A percentile compares a stretch with the other conserved stretches of the same genome.
Conservation (phyloP, 345 rosid genomes). For the Hypericum perforatum region DNA sequence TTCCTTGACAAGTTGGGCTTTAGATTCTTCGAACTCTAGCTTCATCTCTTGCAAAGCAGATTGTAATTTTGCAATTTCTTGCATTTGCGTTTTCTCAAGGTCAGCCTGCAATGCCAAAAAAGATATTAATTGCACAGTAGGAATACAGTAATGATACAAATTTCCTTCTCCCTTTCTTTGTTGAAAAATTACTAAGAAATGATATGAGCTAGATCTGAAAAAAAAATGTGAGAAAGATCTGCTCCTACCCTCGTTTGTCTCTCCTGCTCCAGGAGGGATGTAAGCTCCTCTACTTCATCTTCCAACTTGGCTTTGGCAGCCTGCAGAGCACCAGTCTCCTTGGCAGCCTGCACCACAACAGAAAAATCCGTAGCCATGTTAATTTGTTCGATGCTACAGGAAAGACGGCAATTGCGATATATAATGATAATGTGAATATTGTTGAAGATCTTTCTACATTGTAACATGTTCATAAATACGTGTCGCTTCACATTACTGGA, state of each 20-base stretch:
- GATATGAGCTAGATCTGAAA: background rate
- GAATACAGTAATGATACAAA: background rate
- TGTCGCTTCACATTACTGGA: too few relatives aligned
- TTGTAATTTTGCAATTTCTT: conserved; percentile 3
- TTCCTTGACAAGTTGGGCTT: conserved; percentile 25
- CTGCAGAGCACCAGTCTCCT: conserved; percentile 10
- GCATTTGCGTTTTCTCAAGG: conserved; percentile 5
- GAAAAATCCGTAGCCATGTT: background rate
- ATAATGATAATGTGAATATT: too few relatives aligned
- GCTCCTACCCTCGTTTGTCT: conserved; percentile 4
- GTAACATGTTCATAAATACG: too few relatives aligned
- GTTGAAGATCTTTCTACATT: too few relatives aligned
- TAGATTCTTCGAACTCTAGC: conserved; percentile 22
- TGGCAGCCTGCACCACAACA: conserved; percentile 7
- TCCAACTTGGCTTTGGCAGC: conserved; percentile 5
- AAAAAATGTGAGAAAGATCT: background rate
- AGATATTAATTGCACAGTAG: background rate
- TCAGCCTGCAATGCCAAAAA: conserved; percentile 1
- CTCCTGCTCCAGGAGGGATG: conserved; percentile 9
- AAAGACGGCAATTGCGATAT: background rate
- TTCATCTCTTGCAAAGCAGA: conserved; percentile 21
- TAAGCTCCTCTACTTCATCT: conserved; percentile 8
- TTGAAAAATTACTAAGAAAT: background rate
- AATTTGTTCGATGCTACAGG: background rate
- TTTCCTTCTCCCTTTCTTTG: background rate